A percentile compares a stretch with the other conserved stretches of the same genome.
Conservation (phyloP, 2,329 filamentous ascomycete species). For the Pseudofabraea citricarpa region DNA sequence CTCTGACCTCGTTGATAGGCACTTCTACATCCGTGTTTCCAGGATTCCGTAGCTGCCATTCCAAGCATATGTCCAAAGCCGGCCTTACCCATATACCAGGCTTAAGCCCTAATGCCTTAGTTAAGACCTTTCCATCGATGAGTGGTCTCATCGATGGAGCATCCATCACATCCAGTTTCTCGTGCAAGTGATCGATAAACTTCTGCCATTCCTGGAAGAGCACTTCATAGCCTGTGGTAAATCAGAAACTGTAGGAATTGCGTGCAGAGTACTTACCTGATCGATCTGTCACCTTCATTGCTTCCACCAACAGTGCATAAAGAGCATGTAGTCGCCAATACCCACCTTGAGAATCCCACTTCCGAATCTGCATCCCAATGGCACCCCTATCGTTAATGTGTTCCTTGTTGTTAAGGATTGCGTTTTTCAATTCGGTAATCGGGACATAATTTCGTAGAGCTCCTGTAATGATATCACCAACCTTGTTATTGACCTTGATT, state of each 20-base stretch:
- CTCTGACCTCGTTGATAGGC: constrained; percentile 55
- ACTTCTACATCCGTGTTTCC: constrained; percentile 51
- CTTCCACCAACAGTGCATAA: constrained; percentile 62
- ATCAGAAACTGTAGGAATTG: no score
- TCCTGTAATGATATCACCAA: constrained; percentile 61
- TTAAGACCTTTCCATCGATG: constrained; percentile 72
- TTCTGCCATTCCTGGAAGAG: constrained; percentile 47
- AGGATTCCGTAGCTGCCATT: constrained; percentile 86
- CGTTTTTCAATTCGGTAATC: constrained; percentile 58
- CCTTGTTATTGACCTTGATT: constrained; percentile 73
- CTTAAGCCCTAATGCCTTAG: constrained; percentile 59
- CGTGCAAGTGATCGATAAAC: constrained; percentile 50
- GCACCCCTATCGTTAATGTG: constrained; percentile 51
- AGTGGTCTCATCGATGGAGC: constrained; percentile 55
- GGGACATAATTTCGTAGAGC: constrained; percentile 57
- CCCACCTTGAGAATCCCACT: constrained; percentile 57
- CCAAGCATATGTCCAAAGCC: constrained; percentile 74
- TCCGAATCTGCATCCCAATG: constrained; percentile 69
- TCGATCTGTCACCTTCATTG: constrained; percentile 34
- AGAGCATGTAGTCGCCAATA: constrained; percentile 70
- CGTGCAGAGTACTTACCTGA: constrained; percentile 6
- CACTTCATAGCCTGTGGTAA: constrained; percentile 22
- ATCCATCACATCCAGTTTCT: constrained; percentile 49
- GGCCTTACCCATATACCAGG: constrained; percentile 81
- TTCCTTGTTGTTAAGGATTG: constrained; percentile 41